These are phyloP conservation scores for Talaromyces amestolkiae DNA, from an alignment of 2,329 filamentous ascomycete species.

Conservation along the genomic window DNA sequence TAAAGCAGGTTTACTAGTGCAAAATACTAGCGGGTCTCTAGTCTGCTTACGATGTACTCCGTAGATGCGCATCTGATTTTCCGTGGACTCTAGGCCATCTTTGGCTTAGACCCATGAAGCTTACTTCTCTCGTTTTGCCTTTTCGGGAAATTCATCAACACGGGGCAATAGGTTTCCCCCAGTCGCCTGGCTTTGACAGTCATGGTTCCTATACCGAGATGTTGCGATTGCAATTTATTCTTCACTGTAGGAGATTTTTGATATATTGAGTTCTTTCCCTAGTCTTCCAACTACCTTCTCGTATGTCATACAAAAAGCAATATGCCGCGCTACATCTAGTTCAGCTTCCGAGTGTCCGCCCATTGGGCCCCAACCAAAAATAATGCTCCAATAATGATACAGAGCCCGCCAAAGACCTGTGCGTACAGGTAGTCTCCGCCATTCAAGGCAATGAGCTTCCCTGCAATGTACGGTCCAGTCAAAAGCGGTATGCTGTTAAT, in stretches of 20 bases:
- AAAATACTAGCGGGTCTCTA: not conserved
- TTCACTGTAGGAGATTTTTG: not conserved
- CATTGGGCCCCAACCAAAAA: slow-evolving; percentile 7
- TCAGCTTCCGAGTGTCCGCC: slow-evolving; percentile 10
- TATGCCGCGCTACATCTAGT: not conserved
- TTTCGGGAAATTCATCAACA: not conserved
- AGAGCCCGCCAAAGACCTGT: slow-evolving; percentile 40
- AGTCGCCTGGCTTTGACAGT: not conserved
- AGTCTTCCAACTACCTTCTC: not conserved
- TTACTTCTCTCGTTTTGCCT: not conserved
- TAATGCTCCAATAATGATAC: slow-evolving; percentile 12
- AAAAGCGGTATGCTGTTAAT: slow-evolving; percentile 54
- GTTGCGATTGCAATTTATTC: not conserved
- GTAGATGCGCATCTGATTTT: not conserved
- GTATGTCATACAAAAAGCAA: not conserved
- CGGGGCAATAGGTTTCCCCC: not conserved
- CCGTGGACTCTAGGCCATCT: not conserved
- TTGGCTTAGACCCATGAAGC: not conserved
- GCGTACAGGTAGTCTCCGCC: slow-evolving; percentile 50
- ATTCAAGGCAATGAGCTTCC: slow-evolving; percentile 48
- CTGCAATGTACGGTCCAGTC: slow-evolving; percentile 55
- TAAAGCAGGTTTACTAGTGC: not conserved
- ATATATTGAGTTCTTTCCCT: not conserved
- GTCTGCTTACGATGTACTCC: too few species aligned
- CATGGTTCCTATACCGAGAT: not conserved